These are phyloP conservation scores for Cercophora sp. DNA, from an alignment of 495 filamentous ascomycete genomes.

Conservation along the genomic window DNA sequence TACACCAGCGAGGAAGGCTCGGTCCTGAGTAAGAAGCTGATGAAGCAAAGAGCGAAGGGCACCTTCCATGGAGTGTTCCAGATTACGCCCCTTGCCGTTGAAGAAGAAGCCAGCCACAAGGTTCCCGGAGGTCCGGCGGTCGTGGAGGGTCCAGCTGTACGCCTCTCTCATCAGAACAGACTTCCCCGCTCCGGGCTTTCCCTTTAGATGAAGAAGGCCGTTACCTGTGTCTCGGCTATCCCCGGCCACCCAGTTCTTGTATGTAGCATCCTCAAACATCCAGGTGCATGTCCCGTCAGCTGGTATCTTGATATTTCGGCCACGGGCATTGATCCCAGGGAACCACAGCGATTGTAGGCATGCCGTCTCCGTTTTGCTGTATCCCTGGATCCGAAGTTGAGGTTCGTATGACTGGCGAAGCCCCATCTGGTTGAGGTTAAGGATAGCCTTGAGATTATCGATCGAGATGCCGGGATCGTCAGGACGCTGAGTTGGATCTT, in stretches of 20 bases:
- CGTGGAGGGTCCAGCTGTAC: background rate
- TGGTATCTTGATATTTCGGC: background rate
- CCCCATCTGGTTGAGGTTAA: no score
- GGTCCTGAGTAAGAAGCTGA: conserved; percentile 26
- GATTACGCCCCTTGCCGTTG: conserved; percentile 30
- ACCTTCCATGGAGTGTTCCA: conserved; percentile 31
- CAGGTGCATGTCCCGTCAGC: background rate
- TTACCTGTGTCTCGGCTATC: background rate
- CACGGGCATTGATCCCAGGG: background rate
- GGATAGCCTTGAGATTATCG: background rate
- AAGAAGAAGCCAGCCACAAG: conserved; percentile 38
- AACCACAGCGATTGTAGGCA: background rate
- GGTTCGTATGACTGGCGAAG: no score
- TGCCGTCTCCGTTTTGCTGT: no score
- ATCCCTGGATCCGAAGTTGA: no score
- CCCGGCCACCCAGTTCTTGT: conserved; percentile 7
- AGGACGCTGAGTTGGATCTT: background rate
- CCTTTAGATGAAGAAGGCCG: conserved; percentile 21
- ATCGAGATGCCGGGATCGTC: background rate
- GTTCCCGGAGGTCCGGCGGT: background rate
- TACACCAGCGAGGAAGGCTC: background rate
- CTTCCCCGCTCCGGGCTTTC: conserved; percentile 23
- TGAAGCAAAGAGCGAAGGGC: conserved; percentile 31
- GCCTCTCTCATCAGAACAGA: conserved; percentile 21
- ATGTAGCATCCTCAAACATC: conserved; percentile 2